Evolutionary conservation across 1,284 basidiomycete genomes (phyloP), one percentile per base, ranked within the genome.

Genomic region (Termitomyces sp.): DNA sequence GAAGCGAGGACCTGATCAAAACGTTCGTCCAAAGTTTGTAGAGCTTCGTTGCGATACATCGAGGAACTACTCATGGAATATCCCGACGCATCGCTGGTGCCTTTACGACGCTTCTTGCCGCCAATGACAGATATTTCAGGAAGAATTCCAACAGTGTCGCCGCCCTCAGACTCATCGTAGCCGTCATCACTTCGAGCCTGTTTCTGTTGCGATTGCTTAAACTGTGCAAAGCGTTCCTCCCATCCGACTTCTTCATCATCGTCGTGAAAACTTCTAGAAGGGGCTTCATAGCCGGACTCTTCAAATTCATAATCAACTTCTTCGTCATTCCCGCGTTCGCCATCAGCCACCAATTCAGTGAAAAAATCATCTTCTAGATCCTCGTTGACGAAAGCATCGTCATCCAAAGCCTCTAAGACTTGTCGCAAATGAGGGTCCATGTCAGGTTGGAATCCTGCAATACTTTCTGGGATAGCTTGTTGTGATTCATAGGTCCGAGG

Each of bases 41-140:
- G 73, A 0, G 92, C 88, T 63, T 94, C 85, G 64, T 94, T 99
- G 40, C 97, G 82, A 73, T 86, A 92, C 90, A 99, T 94, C 24
- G 93, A 93, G 2, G 93, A 95, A 63, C 92, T 94, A 66, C 90
- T 96, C 96, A 99, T 98, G 67, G 89, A 92, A 76, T 94, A 95
- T 10, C 92, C 92, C 19, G 92, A 92, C 2, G 90, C 92, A 62
- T 93, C 87, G 42, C 89, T 92, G 1, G 83, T 77, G 7, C 84
- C 84, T 66, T 87, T 90, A 62, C 90, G 77, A 62, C 77, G 68
- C 56, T 85, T 75, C 61, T 86, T 77, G 63, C 85, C 86, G 44
- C 92, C 88, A 46, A 87, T 78, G 55, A 93, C 86, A n/a, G 85
- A 80, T 54, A 88, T 78, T 45, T 75, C 78, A 10, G 86, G 88